Evolutionary conservation across 352 stramenopile species (phyloP).

Genomic region (Hyaloperonospora brassicae): DNA sequence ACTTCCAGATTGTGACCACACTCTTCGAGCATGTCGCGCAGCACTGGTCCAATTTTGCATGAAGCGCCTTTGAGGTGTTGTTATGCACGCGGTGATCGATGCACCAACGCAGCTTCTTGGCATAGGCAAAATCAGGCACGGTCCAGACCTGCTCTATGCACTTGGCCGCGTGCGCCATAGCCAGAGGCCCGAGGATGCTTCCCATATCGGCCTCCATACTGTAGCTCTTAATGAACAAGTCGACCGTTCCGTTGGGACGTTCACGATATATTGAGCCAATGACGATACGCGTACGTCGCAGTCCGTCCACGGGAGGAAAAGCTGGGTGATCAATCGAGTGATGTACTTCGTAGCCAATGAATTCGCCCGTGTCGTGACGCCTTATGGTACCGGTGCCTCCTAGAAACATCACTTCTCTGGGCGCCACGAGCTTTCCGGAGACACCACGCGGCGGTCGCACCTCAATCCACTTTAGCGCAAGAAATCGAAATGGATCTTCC

Average conservation of each 20-base stretch:
- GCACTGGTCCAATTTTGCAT: conserved; percentile 18
- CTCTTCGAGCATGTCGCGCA: conserved; percentile 19
- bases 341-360: conserved; percentile 47
- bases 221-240: conserved; percentile 34
- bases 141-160: conserved; percentile 33
- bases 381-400: conserved; percentile 30
- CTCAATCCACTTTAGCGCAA: conserved; percentile 36
- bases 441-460: conserved; percentile 21
- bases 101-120: conserved; percentile 33
- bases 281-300: conserved; percentile 26
- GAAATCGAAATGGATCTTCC: conserved; percentile 38
- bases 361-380: conserved; percentile 29
- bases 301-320: conserved; percentile 28
- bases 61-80: conserved; percentile 20
- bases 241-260: conserved; percentile 24
- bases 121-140: conserved; percentile 23
- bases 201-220: conserved; percentile 34
- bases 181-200: conserved; percentile 22
- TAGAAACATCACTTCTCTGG: conserved; percentile 37
- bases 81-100: conserved; percentile 24
- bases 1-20: conserved; percentile 16
- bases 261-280: conserved; percentile 29
- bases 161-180: conserved; percentile 26
- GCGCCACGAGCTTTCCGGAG: conserved; percentile 26
- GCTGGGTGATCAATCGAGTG: conserved; percentile 46